phyloP scores from a whole-genome alignment of 768 basidiomycete species.

The Phlegmacium glaucopus region DNA sequence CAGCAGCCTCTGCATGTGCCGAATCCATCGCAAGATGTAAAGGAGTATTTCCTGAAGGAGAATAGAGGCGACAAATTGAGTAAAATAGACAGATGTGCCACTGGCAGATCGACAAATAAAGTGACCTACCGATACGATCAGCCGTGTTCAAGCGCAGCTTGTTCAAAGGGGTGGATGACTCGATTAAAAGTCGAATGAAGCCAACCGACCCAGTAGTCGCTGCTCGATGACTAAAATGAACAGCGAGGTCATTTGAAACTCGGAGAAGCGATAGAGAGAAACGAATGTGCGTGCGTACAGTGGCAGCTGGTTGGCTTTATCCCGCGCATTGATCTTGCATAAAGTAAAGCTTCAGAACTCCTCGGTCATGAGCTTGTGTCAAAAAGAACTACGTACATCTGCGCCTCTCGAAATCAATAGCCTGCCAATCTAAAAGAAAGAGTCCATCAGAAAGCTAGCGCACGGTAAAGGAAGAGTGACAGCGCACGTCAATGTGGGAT shows the following conservation, averaged over 20 bases:
- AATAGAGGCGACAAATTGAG: slow-evolving; percentile 8
- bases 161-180: slow-evolving; percentile 69
- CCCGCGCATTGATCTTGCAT: slow-evolving; percentile 86
- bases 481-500: slow-evolving; percentile 73
- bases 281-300: slow-evolving; percentile 49
- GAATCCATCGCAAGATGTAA: slow-evolving; percentile 97
- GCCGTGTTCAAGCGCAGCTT: slow-evolving; percentile 86
- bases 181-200: slow-evolving; percentile 82
- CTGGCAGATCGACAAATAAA: slow-evolving; percentile 15
- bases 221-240: slow-evolving; percentile 75
- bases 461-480: slow-evolving; percentile 21
- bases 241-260: slow-evolving; percentile 8
- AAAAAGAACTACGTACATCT: slow-evolving; percentile 60
- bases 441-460: slow-evolving; percentile 25
- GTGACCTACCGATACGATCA: slow-evolving; percentile 66
- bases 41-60: slow-evolving; percentile 80
- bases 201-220: slow-evolving; percentile 93
- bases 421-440: slow-evolving; percentile 69
- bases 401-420: slow-evolving; percentile 84
- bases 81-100: slow-evolving; percentile 11
- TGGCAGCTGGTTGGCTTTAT: slow-evolving; percentile 90
- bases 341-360: slow-evolving; percentile 28
- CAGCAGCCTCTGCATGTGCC: slow-evolving; percentile 88
- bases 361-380: slow-evolving; percentile 28
- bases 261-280: slow-evolving; percentile 17